Conservation (phyloP, 495 filamentous ascomycete species). For the Platismatia glauca region DNA sequence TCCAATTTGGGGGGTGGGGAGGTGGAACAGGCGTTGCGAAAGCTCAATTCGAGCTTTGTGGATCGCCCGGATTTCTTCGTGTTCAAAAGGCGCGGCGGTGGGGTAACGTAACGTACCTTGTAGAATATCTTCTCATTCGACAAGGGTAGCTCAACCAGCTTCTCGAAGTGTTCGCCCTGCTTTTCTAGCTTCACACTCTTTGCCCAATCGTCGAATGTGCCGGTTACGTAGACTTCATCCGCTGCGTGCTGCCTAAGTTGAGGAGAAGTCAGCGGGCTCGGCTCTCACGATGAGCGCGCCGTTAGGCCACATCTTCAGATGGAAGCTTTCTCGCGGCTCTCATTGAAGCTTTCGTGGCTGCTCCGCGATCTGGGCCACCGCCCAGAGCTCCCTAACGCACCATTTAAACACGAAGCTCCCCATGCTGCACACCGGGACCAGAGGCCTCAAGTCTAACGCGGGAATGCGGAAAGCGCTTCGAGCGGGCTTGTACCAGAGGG, state of each 20-base stretch:
- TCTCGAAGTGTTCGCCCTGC: conserved; percentile 60
- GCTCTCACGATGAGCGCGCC: conserved; percentile 10
- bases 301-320: background rate
- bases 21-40: background rate
- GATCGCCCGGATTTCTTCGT: background rate
- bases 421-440: conserved; percentile 30
- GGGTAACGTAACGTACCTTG: conserved; percentile 52
- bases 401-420: conserved; percentile 48
- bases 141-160: conserved; percentile 61
- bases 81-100: background rate
- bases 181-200: conserved; percentile 74
- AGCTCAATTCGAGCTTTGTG: background rate
- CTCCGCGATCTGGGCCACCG: background rate
- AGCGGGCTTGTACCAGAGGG: conserved; percentile 19
- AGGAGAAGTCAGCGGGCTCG: conserved; percentile 9
- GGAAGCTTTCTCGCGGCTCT: background rate
- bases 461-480: conserved; percentile 1
- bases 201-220: conserved; percentile 90
- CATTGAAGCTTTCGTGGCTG: background rate
- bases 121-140: conserved; percentile 61
- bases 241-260: conserved; percentile 59
- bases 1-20: background rate
- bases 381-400: conserved; percentile 30
- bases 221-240: conserved; percentile 85
- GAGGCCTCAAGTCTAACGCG: background rate